Conservation (phyloP, 2,329 filamentous ascomycete genomes). For the Rhynchosporium graminicola region DNA sequence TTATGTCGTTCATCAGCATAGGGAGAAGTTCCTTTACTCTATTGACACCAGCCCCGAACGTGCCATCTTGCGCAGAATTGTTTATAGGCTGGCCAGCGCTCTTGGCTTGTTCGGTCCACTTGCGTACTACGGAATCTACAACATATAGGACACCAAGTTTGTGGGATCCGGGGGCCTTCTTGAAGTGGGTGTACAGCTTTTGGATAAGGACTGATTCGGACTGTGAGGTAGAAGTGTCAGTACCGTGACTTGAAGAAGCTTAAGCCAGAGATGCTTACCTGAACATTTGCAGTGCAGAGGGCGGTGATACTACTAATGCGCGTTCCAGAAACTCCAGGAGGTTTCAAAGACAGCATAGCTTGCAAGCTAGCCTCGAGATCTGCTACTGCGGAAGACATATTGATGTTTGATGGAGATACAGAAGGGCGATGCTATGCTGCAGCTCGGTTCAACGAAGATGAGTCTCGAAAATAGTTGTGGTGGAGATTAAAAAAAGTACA, state of each 20-base stretch:
- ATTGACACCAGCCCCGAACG: constrained; percentile 91
- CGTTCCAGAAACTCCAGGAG: constrained; percentile 89
- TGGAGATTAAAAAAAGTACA: constrained; percentile 18
- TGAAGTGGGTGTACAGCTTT: constrained; percentile 96
- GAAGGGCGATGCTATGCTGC: constrained; percentile 19
- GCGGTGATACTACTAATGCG: constrained; percentile 86
- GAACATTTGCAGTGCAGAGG: constrained; percentile 84
- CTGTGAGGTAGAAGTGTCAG: constrained; percentile 50
- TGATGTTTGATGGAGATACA: constrained; percentile 34
- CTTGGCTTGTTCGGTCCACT: constrained; percentile 97
- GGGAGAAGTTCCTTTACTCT: constrained; percentile 95
- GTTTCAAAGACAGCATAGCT: constrained; percentile 87
- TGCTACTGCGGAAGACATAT: constrained; percentile 81
- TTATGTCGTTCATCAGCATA: constrained; percentile 91
- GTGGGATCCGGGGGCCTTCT: constrained; percentile 90
- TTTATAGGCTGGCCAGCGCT: constrained; percentile 79
- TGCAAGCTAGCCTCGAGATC: constrained; percentile 89
- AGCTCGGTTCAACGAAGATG: constrained; percentile 25
- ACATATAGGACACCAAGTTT: constrained; percentile 99
- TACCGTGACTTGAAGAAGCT: constrained; percentile 5
- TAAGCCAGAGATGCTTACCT: constrained; percentile 62
- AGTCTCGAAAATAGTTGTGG: constrained; percentile 17
- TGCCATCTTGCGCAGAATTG: constrained; percentile 82
- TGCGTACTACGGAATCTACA: constrained; percentile 98
- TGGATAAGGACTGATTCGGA: constrained; percentile 93